Evolutionary conservation across 169 alveolate species (phyloP), one percentile per base, ranked within the genome.

Genomic region (Eimeria mitis): DNA sequence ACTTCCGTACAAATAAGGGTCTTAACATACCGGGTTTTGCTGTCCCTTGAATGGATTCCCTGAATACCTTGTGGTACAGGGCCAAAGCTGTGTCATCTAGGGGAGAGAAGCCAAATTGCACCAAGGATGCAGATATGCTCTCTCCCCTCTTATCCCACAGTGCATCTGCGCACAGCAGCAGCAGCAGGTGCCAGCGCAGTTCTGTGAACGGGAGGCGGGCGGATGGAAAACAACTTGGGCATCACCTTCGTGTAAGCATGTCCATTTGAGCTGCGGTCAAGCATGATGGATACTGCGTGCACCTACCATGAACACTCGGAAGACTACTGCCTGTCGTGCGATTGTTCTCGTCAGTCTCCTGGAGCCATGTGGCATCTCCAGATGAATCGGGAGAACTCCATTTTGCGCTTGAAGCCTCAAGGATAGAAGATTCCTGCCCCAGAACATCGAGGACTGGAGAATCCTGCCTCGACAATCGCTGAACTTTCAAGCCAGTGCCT

Each of bases 1-100:
- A 19, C 31, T 37, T 37, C 54, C 54, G 31, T 14, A 2, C 34
- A 34, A 40, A 4, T 47, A 54, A 16, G n/a, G 68, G 70, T 44
- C 47, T 79, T 49, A 8, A n/a, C 81, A 34, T 44, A 87, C 92
- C 23, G 23, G 92, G 92, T 63, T 87, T 61, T 25, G 61, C 52
- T 52, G 73, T 31, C 34, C 81, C 92, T 59, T 61, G 54, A 31
- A 63, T 63, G 40, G 92, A 42, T n/a, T 87, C 92, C 54, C 92
- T 61, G 44, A 87, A 63, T 3, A 63, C 65, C 52, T 59, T 44
- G 34, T 87, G 92, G 65, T 87, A 87, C n/a, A 87, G 81, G 25
- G 52, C 79, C 65, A 87, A 61, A 44, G 92, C 52, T 19, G 47
- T 23, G 11, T 59, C 65, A 40, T 65, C 92, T 25, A 63, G 78